Base-by-base conservation (phyloP, 2,329 filamentous ascomycete species). In the Chalaropsis thielavioides region DNA sequence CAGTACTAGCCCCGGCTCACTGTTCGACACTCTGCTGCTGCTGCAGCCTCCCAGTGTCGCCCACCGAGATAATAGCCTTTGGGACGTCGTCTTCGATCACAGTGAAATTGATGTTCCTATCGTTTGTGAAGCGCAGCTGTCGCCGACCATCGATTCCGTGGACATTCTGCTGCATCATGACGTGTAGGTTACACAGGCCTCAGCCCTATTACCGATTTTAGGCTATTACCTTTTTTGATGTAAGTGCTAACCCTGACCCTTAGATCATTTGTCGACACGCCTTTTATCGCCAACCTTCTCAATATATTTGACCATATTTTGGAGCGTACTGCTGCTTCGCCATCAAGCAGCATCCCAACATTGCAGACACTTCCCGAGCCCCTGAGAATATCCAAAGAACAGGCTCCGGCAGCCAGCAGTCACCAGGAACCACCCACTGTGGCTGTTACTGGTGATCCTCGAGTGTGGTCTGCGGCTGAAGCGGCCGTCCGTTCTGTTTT, bases 11-110 rank as follows among this genome's bases (percentile, higher is more conserved):
- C 74, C 75, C 19, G 79, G 78, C 24, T 11, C 35, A 13, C 76
- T 96, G 0, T 96, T 96, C 72, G 89, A 95, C 71, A 89, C 87
- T 1, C 75, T 96, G 38, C 76, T 96, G 17, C 81, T 96, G 61
- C 76, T 96, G 11, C 92, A 96, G 71, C 85, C 86, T 54, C 78
- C 81, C 0, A 80, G 83, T 40, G 76, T 15, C 22, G 19, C 31
- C 2, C 10, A 81, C 1, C 79, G 88, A 68, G 80, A 87, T 61
- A 69, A 72, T 4, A 69, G 68, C 0, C 69, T 87, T 1, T 88
- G 85, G 85, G 77, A 76, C 0, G 70, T 87, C 0, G 75, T 80
- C 63, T 75, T 77, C 17, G 85, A 87, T 65, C 75, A 77, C 13
- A 83, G 84, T 2, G 75, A 78, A 4, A 92, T 92, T 87, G 87